A percentile compares a stretch with the other conserved stretches of the same genome.
These are phyloP conservation scores for Pseudotsuga menziesii DNA, from an alignment of 75 land plant genomes.

Conservation along the genomic window DNA sequence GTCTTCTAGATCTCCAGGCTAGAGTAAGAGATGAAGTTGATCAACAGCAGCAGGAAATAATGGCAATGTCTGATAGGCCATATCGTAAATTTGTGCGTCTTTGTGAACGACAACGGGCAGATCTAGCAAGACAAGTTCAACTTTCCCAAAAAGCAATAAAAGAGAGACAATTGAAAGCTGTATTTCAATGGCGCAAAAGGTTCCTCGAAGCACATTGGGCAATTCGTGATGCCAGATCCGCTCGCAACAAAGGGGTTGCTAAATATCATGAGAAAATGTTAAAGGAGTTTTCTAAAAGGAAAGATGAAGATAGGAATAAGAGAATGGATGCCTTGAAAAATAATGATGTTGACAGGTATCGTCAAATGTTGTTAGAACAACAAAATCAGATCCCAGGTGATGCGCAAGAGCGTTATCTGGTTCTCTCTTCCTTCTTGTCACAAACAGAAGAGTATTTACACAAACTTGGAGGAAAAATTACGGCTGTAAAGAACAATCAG, in stretches of 20 bases:
- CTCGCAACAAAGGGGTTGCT: conserved; percentile 93
- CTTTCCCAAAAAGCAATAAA: conserved; percentile 65
- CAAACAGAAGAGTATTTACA: conserved; percentile 99
- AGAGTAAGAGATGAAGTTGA: conserved; percentile 86
- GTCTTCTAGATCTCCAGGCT: conserved; percentile 75
- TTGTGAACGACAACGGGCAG: conserved; percentile 91
- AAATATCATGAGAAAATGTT: conserved; percentile 98
- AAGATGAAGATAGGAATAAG: conserved; percentile 91
- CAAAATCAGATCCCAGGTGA: conserved; percentile 94
- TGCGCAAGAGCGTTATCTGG: conserved; percentile 92
- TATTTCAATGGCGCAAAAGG: conserved; percentile 95
- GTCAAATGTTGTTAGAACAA: conserved; percentile 91
- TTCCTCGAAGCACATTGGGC: conserved; percentile 97
- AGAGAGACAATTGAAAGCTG: conserved; percentile 86
- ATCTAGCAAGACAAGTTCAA: conserved; percentile 80
- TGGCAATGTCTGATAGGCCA: conserved; percentile 95
- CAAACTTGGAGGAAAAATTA: conserved; percentile 94
- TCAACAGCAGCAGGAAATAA: conserved; percentile 96
- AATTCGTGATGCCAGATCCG: conserved; percentile 90
- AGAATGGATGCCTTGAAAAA: conserved; percentile 99
- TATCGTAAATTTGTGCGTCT: conserved; percentile 90
- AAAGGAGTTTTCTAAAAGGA: conserved; percentile 91
- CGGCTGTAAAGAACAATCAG: conserved; percentile 88
- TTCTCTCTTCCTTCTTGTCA: conserved; percentile 86
- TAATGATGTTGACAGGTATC: conserved; percentile 97